Conservation (phyloP, 305 asterid species). For the Fraxinus dipetala region DNA sequence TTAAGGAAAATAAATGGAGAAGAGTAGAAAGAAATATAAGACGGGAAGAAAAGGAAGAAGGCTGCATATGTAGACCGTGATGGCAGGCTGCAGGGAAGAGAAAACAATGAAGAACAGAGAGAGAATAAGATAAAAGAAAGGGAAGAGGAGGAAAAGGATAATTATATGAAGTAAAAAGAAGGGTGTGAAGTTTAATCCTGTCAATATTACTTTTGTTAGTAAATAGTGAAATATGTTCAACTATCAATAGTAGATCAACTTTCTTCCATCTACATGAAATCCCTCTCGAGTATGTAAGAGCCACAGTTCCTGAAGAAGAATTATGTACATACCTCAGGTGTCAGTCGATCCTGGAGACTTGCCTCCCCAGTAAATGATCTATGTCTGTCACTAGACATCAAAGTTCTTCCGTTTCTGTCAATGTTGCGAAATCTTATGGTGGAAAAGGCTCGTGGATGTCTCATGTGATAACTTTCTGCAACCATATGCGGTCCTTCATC, state of each 20-base stretch:
- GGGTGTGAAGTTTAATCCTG: background rate
- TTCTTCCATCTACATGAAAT: background rate
- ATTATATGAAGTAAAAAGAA: background rate
- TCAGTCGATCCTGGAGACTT: slow-evolving; percentile 40
- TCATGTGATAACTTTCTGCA: slow-evolving; percentile 43
- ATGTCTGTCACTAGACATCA: slow-evolving; percentile 40
- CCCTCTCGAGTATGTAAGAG: slow-evolving; percentile 4
- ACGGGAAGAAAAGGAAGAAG: background rate
- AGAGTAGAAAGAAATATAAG: background rate
- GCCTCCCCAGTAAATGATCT: slow-evolving; percentile 44
- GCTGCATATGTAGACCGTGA: background rate
- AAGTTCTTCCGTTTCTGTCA: slow-evolving; percentile 47
- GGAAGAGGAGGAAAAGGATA: background rate
- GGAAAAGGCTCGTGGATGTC: slow-evolving; percentile 48
- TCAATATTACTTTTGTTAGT: background rate
- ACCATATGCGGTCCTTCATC: slow-evolving; percentile 50
- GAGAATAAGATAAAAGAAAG: background rate
- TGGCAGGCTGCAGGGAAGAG: background rate
- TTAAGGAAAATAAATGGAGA: background rate
- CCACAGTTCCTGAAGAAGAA: slow-evolving; percentile 8
- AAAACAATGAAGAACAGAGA: background rate
- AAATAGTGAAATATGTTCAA: background rate
- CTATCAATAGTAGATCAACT: background rate
- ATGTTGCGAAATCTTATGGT: slow-evolving; percentile 39
- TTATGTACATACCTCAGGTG: slow-evolving; percentile 42